These are phyloP conservation scores for Trematosphaeria pertusa DNA, from an alignment of 2,329 filamentous ascomycete genomes.

Conservation along the genomic window DNA sequence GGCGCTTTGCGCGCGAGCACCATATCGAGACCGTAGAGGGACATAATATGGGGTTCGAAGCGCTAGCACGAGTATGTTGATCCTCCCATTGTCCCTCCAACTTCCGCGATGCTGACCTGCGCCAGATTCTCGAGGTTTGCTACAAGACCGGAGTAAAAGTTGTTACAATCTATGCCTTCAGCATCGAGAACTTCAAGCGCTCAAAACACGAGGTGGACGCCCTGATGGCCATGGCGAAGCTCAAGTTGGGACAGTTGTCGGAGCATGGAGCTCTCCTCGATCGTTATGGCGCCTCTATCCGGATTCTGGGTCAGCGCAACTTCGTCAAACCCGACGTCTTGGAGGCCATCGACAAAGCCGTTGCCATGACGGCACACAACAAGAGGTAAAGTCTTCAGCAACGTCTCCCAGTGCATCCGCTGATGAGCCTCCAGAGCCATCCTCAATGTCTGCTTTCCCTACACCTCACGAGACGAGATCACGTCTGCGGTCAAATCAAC, in stretches of 20 bases:
- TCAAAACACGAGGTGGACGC: slow-evolving; percentile 96
- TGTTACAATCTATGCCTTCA: slow-evolving; percentile 97
- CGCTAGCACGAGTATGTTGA: slow-evolving; percentile 76
- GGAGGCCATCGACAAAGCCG: slow-evolving; percentile 84
- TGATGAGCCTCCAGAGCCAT: slow-evolving; percentile 57
- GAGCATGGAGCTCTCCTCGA: slow-evolving; percentile 94
- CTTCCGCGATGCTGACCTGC: slow-evolving; percentile 41
- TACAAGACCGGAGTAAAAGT: slow-evolving; percentile 97
- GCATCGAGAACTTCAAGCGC: slow-evolving; percentile 98
- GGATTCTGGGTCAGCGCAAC: slow-evolving; percentile 83
- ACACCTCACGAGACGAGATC: slow-evolving; percentile 95
- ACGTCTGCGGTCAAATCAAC: slow-evolving; percentile 87
- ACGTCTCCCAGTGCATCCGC: neutral
- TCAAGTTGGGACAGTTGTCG: slow-evolving; percentile 88
- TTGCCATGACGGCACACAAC: slow-evolving; percentile 86
- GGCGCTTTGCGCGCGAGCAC: slow-evolving; percentile 87
- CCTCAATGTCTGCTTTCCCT: slow-evolving; percentile 96
- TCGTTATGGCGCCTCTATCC: slow-evolving; percentile 86
- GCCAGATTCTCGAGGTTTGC: slow-evolving; percentile 88
- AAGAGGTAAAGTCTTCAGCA: slow-evolving; percentile 65
- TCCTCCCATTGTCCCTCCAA: neutral
- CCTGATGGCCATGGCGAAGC: slow-evolving; percentile 96
- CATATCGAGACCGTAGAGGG: slow-evolving; percentile 97
- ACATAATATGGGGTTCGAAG: slow-evolving; percentile 94
- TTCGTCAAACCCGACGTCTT: slow-evolving; percentile 87